Conservation (phyloP, 306 rosid species). For the Biancaea sappan region DNA sequence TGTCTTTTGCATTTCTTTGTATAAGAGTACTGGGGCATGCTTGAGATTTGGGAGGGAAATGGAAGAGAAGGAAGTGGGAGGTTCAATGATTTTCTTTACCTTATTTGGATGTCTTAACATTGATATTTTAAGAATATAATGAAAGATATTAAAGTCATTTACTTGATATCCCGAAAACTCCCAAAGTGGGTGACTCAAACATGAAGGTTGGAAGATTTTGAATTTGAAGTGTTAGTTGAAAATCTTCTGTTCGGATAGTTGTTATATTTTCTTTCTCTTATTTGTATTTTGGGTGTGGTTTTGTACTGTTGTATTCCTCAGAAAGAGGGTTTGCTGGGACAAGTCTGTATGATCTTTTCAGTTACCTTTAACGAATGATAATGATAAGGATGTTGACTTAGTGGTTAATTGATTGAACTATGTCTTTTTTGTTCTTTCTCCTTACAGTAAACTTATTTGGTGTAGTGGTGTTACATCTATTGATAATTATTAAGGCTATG, state of each 20-base stretch:
- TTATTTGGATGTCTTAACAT: neutral
- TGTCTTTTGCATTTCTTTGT: neutral
- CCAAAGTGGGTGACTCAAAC: too few species aligned
- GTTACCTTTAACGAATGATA: neutral
- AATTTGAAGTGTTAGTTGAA: neutral
- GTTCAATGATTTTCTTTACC: neutral
- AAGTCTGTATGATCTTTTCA: neutral
- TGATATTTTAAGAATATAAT: neutral
- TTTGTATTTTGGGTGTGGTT: neutral
- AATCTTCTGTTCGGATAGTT: neutral
- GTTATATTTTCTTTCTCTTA: neutral
- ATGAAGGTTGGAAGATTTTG: neutral
- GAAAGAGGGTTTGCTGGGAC: neutral
- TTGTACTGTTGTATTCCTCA: neutral
- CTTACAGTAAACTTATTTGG: neutral
- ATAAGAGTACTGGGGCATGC: neutral
- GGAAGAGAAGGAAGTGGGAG: neutral
- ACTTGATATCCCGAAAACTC: neutral
- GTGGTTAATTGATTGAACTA: neutral
- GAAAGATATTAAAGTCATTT: neutral
- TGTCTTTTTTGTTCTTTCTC: neutral
- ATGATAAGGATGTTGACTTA: neutral
- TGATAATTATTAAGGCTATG: neutral
- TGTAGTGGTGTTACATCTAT: neutral
- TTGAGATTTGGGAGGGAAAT: neutral